A percentile compares a stretch with the other conserved stretches of the same genome.
Conservation (phyloP, 306 rosid species). For the Quercus gilva region DNA sequence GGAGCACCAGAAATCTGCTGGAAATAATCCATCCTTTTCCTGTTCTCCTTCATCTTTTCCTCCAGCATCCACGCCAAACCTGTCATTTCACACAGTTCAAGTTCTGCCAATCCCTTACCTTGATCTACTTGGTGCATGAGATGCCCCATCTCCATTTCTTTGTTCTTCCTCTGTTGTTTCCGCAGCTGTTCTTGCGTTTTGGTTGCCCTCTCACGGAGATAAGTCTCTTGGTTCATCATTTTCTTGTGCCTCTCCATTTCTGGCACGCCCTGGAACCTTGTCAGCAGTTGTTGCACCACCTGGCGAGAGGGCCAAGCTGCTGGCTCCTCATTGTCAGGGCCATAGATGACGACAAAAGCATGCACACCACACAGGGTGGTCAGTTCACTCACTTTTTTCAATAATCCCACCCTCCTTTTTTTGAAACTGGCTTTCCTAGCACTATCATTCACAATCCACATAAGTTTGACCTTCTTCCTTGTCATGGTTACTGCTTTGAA, state of each 20-base stretch:
- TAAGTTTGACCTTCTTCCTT: conserved; percentile 28
- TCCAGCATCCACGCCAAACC: conserved; percentile 9
- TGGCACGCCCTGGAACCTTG: conserved; percentile 17
- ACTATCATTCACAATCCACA: conserved; percentile 27
- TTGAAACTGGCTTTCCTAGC: conserved; percentile 33
- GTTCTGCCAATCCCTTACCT: conserved; percentile 19
- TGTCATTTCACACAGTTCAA: conserved; percentile 6
- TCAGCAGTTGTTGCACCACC: conserved; percentile 16
- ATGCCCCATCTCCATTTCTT: conserved; percentile 12
- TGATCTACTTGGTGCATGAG: conserved; percentile 21
- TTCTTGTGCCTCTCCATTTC: conserved; percentile 26
- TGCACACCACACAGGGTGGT: conserved; percentile 29
- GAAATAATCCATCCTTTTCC: background rate
- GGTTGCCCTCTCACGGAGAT: conserved; percentile 18
- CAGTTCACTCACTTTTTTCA: conserved; percentile 42
- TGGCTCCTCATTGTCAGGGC: conserved; percentile 9
- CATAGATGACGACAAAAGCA: conserved; percentile 20
- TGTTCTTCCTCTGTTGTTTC: conserved; percentile 21
- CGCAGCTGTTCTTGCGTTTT: conserved; percentile 23
- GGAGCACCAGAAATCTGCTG: conserved; percentile 6
- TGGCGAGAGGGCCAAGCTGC: conserved; percentile 28
- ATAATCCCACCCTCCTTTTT: conserved; percentile 25
- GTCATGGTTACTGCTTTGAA: conserved; percentile 20
- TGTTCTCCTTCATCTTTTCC: conserved; percentile 7
- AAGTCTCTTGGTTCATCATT: conserved; percentile 35